These are phyloP conservation scores for Populus ilicifolia DNA, from an alignment of 345 rosid genomes.

Conservation along the genomic window DNA sequence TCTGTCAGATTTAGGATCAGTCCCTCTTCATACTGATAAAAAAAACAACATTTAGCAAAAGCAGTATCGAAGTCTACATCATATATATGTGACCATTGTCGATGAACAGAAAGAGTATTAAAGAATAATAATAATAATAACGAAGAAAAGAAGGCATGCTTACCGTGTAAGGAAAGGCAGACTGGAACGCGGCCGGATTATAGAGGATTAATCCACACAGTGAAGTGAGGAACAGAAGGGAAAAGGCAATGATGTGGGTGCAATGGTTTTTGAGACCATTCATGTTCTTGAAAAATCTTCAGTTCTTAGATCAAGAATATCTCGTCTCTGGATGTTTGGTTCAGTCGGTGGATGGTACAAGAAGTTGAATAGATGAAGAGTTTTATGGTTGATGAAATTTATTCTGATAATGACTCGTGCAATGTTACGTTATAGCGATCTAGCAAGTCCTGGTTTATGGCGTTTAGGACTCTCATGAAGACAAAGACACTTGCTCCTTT, in stretches of 20 bases:
- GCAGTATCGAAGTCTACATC: too few species aligned
- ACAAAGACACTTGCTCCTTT: neutral
- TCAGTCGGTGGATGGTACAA: neutral
- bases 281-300: conserved; percentile 2
- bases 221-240: conserved; percentile 9
- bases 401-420: neutral
- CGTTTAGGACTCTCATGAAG: neutral
- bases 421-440: neutral
- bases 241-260: neutral
- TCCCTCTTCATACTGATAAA: too few species aligned
- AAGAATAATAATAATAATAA: neutral
- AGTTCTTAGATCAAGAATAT: neutral
- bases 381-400: neutral
- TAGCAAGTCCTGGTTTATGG: neutral
- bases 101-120: neutral
- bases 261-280: conserved; percentile 4
- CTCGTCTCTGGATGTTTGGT: neutral
- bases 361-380: neutral
- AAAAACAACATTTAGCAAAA: too few species aligned
- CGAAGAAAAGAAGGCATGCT: neutral
- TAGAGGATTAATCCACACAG: conserved; percentile 5
- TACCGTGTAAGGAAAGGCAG: neutral
- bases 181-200: neutral
- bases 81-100: too few species aligned
- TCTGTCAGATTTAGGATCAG: neutral